Conservation (phyloP, 2,329 filamentous ascomycete genomes). For the Penicillium sp. region DNA sequence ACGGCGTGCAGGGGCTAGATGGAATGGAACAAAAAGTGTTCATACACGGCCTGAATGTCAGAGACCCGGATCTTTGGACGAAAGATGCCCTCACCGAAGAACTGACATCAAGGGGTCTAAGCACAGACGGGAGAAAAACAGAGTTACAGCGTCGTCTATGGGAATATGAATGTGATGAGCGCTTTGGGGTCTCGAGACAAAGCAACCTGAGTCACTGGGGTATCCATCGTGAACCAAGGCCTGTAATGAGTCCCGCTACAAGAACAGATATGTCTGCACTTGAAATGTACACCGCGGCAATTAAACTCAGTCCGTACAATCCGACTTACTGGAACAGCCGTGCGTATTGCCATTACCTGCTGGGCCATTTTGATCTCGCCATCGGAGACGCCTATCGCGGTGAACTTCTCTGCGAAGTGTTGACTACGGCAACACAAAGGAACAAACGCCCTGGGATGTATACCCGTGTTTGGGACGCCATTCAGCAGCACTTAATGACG, state of each 20-base stretch:
- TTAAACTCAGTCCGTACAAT: constrained; percentile 37
- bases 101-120: constrained; percentile 16
- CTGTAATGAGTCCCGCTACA: constrained; percentile 16
- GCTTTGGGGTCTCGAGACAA: constrained; percentile 21
- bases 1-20: constrained; percentile 2
- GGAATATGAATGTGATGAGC: constrained; percentile 17
- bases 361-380: constrained; percentile 35
- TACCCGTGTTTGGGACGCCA: constrained; percentile 30
- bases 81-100: constrained; percentile 3
- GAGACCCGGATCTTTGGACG: constrained; percentile 2
- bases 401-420: constrained; percentile 32
- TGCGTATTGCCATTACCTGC: constrained; percentile 36
- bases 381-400: constrained; percentile 40
- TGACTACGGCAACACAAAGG: constrained; percentile 17
- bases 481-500: constrained; percentile 34
- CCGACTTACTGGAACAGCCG: constrained; percentile 39
- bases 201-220: constrained; percentile 32
- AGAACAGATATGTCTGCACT: constrained; percentile 16
- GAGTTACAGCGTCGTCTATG: constrained; percentile 23
- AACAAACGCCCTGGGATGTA: constrained; percentile 29
- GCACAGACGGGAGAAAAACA: constrained; percentile 5
- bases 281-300: constrained; percentile 39
- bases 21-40: constrained; percentile 1
- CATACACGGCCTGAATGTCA: neutral
- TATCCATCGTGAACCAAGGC: constrained; percentile 15